phyloP scores from a whole-genome alignment of 768 basidiomycete species.

The Trametes villosa region DNA sequence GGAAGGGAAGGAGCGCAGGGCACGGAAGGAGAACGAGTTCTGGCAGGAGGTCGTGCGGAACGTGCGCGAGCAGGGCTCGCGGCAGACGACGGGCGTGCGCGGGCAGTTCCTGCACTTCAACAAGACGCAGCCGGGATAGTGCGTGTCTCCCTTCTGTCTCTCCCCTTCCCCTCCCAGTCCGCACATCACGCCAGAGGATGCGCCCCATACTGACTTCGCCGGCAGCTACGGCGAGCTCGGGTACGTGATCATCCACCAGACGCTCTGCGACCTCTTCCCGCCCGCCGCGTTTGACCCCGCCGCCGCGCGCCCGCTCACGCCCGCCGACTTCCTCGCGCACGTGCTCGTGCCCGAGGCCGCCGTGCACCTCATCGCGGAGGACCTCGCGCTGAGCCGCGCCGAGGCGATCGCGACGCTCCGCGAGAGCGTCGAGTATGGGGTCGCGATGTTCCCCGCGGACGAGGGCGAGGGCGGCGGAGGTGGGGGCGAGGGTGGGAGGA shows the following conservation, averaged over 20 bases:
- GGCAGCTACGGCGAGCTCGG: slow-evolving; percentile 86
- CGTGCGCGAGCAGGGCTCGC: slow-evolving; percentile 65
- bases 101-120: slow-evolving; percentile 82
- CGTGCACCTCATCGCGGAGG: slow-evolving; percentile 79
- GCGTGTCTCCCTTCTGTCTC: slow-evolving; percentile 38
- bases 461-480: slow-evolving; percentile 37
- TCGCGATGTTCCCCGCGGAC: slow-evolving; percentile 80
- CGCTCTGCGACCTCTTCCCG: slow-evolving; percentile 77
- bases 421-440: slow-evolving; percentile 83
- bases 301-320: slow-evolving; percentile 65
- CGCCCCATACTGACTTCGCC: not conserved
- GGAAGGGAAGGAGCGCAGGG: slow-evolving; percentile 23
- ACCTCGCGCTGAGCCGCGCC: slow-evolving; percentile 52
- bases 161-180: not conserved
- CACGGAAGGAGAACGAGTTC: slow-evolving; percentile 56
- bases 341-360: slow-evolving; percentile 92
- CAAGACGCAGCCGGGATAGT: slow-evolving; percentile 91
- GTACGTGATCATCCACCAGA: slow-evolving; percentile 78
- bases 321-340: slow-evolving; percentile 77
- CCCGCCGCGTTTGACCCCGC: slow-evolving; percentile 55
- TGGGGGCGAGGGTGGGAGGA: not conserved
- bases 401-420: slow-evolving; percentile 65
- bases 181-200: not conserved
- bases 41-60: slow-evolving; percentile 71
- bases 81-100: slow-evolving; percentile 65